Conservation (phyloP, 768 basidiomycete species). For the Suillus americanus region DNA sequence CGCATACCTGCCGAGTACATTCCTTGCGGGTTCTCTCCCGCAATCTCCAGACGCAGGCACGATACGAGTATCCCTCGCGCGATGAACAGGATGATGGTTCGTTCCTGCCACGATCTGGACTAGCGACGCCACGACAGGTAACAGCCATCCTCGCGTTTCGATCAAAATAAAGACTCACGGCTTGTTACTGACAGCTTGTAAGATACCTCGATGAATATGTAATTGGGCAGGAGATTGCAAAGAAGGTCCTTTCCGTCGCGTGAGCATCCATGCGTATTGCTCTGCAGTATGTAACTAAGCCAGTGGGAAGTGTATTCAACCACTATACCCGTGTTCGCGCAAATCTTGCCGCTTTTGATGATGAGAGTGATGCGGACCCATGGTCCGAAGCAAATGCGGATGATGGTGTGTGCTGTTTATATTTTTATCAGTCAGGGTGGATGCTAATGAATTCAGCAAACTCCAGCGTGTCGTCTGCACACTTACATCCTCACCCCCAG, state of each 20-base stretch:
- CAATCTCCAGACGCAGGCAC: slow-evolving; percentile 56
- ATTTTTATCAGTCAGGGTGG: not conserved
- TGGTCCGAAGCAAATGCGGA: slow-evolving; percentile 27
- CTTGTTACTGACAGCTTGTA: slow-evolving; percentile 52
- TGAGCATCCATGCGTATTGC: slow-evolving; percentile 41
- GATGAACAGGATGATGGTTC: slow-evolving; percentile 33
- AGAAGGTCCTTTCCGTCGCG: slow-evolving; percentile 94
- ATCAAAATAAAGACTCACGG: slow-evolving; percentile 11
- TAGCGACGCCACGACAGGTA: slow-evolving; percentile 63
- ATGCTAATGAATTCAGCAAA: slow-evolving; percentile 26
- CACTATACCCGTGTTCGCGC: slow-evolving; percentile 89
- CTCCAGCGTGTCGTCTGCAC: slow-evolving; percentile 52
- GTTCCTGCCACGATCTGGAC: slow-evolving; percentile 41
- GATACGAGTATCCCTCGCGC: slow-evolving; percentile 39
- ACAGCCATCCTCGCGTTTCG: not conserved
- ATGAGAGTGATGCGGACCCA: slow-evolving; percentile 27
- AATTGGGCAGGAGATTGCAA: slow-evolving; percentile 88
- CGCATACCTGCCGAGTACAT: slow-evolving; percentile 21
- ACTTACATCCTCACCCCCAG: slow-evolving; percentile 59
- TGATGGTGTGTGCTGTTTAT: slow-evolving; percentile 28
- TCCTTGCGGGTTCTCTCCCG: slow-evolving; percentile 32
- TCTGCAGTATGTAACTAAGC: slow-evolving; percentile 7
- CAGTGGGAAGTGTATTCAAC: slow-evolving; percentile 74
- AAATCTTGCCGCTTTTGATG: slow-evolving; percentile 54
- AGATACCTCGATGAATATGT: slow-evolving; percentile 88